Base-by-base conservation (phyloP, 805 yeast genomes). In the Lipomyces sp. region DNA sequence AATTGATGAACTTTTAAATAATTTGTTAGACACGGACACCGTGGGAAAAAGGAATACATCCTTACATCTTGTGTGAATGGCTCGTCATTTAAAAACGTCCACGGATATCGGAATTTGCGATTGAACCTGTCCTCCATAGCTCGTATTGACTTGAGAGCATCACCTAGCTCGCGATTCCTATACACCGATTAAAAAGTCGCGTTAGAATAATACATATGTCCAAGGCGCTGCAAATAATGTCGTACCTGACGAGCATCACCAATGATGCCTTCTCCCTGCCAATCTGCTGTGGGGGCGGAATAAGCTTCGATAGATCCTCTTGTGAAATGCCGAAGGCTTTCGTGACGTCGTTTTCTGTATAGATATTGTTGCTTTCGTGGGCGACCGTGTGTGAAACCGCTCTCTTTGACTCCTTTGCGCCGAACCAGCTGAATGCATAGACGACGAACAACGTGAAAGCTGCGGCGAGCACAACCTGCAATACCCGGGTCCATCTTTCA, bases 31-130 rank as follows among this genome's bases (percentile, higher is more conserved):
- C 33, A 32, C n/a, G n/a, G 42, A 34, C 4, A 34, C 33, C 13
- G 5, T 29, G 24, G 18, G 30, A 48, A 15, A 15, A 24, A 24
- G 24, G 24, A 24, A 24, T 24, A 24, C 24, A 1, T 24, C 24
- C 62, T 13, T 62, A 64, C 70, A 60, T 88, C 91, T 1, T 87
- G 87, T 33, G 83, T 80, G 77, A 92, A 93, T 29, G 84, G 87
- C 64, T 85, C 87, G 75, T 94, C 94, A 78, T 93, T 93, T 70
- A 94, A 80, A 77, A 93, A 93, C 13, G 91, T 92, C 97, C 97
- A 93, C 75, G 92, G 96, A 76, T 93, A 93, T 69, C 90, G 85
- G 79, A 75, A 92, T 67, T 87, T 80, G 57, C 78, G 76, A 80
- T 94, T 92, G 80, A 92, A 92, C 64, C 93, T 83, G 77, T 89